Evolutionary conservation across 441 rosid species (phyloP).

Genomic region (Corymbia calophylla): DNA sequence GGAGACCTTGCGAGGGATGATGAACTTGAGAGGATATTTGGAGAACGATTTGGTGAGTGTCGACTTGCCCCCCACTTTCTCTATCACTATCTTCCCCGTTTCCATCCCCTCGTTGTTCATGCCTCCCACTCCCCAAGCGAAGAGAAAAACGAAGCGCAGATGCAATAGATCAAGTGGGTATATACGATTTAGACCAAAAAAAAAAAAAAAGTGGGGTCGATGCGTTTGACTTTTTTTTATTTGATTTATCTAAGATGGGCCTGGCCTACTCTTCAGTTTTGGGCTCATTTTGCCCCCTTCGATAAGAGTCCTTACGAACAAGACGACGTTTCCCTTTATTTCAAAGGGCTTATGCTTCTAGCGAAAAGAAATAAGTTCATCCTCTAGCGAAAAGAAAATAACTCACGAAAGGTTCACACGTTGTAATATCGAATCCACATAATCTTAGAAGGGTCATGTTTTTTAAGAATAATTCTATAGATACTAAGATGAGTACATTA

Average conservation of each 20-base stretch:
- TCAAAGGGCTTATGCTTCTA: background rate
- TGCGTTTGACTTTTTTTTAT: background rate
- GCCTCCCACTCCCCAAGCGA: background rate
- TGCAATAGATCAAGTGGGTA: background rate
- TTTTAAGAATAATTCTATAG: background rate
- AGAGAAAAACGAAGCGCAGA: background rate
- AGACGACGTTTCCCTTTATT: background rate
- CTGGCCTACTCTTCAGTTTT: background rate
- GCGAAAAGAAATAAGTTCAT: background rate
- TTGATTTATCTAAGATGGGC: background rate
- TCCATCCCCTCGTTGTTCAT: slow-evolving; percentile 25
- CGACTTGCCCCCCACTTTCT: slow-evolving; percentile 67
- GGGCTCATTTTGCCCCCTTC: background rate
- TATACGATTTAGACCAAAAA: too few species aligned
- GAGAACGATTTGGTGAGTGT: slow-evolving; percentile 71
- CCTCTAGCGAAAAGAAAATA: background rate
- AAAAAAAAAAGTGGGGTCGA: background rate
- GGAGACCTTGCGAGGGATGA: slow-evolving; percentile 71
- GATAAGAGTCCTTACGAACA: background rate
- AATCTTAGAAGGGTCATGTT: background rate
- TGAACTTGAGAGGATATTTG: slow-evolving; percentile 92
- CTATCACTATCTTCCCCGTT: slow-evolving; percentile 60
- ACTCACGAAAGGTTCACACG: accelerated
- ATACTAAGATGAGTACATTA: background rate
- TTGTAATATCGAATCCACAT: background rate